Conservation (phyloP, 352 stramenopile genomes). For the Globisporangium viniferum region DNA sequence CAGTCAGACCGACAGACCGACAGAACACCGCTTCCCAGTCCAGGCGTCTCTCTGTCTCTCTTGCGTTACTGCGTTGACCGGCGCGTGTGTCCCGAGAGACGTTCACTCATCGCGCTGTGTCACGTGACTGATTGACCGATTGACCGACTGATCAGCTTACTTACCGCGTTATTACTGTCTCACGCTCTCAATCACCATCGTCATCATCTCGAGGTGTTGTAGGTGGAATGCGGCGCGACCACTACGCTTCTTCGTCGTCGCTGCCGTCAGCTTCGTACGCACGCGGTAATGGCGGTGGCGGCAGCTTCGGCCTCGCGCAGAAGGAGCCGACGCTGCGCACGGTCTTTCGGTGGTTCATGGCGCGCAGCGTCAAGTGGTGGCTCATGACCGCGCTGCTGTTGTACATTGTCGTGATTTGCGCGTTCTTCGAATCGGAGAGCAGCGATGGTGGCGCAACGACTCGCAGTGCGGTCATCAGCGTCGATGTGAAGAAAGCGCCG, state of each 20-base stretch:
- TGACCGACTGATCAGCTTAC: background rate
- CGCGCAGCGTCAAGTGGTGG: constrained; percentile 12
- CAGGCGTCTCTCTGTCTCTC: background rate
- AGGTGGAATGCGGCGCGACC: background rate
- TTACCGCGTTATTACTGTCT: background rate
- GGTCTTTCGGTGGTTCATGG: constrained; percentile 9
- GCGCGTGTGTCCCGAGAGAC: background rate
- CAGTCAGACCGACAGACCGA: background rate
- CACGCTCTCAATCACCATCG: background rate
- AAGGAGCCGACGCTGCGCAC: constrained; percentile 11
- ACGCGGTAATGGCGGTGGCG: background rate
- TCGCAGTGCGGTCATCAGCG: background rate
- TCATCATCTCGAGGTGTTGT: background rate
- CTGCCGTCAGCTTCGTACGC: background rate
- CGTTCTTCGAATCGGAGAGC: constrained; percentile 9
- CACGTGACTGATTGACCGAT: background rate
- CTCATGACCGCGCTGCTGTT: constrained; percentile 8
- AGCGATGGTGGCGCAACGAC: background rate
- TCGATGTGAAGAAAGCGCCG: constrained; percentile 1
- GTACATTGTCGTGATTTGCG: constrained; percentile 8
- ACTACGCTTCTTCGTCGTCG: background rate
- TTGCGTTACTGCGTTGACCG: background rate
- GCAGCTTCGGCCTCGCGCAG: constrained; percentile 2
- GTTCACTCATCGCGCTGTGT: background rate
- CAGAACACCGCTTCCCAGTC: background rate